These are phyloP conservation scores for Arabidopsis lyrata DNA, from an alignment of 441 rosid species.

Conservation along the genomic window DNA sequence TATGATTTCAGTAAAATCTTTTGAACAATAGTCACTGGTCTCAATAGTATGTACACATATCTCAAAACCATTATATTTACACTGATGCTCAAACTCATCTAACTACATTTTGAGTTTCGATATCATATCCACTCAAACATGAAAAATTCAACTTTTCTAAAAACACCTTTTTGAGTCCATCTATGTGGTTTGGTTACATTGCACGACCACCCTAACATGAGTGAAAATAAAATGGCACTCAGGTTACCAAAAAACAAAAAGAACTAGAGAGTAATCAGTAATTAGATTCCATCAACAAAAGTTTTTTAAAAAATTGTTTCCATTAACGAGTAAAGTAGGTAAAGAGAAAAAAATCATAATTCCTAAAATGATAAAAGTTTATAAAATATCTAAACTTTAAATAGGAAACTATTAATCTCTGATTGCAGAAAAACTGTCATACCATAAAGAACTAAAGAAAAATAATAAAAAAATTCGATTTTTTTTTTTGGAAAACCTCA, in stretches of 20 bases:
- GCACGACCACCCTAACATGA: too few species aligned
- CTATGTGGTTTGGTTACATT: not conserved
- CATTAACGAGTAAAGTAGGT: conserved; percentile 7
- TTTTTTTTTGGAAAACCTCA: conserved; percentile 35
- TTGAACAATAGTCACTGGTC: not conserved
- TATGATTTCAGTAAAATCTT: not conserved
- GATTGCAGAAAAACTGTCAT: not conserved
- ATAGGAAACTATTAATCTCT: conserved; percentile 3
- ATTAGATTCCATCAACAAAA: conserved; percentile 12
- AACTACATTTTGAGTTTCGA: not conserved
- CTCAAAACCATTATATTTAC: not conserved
- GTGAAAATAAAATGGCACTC: not conserved
- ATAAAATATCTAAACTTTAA: not conserved
- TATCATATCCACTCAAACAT: not conserved
- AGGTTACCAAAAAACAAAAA: not conserved
- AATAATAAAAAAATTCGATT: conserved; percentile 12
- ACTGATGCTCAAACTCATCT: not conserved
- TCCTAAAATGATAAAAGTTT: conserved; percentile 9
- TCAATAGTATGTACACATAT: not conserved
- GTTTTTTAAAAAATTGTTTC: not conserved
- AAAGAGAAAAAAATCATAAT: conserved; percentile 13
- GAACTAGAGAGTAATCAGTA: conserved; percentile 1
- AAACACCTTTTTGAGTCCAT: not conserved
- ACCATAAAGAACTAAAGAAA: not conserved
- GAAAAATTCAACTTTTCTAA: not conserved